Percentiles rank a stretch among this genome's conserved stretches.
phyloP scores from a whole-genome alignment of 148 eudicot species.

The Camellia granthamiana region DNA sequence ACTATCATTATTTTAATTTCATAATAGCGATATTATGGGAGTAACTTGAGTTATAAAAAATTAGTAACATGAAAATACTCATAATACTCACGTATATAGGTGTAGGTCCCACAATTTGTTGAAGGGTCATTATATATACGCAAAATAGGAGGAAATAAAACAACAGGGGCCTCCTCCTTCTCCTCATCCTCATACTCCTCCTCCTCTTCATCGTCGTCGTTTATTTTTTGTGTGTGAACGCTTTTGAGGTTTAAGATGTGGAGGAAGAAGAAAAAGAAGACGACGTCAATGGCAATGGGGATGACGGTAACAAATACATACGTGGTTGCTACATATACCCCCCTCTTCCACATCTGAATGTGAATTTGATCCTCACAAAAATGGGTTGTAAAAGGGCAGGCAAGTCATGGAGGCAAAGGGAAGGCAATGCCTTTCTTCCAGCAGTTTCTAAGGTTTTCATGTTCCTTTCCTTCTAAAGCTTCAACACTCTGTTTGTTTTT shows the following conservation, averaged over 20 bases:
- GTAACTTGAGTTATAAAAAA: not conserved
- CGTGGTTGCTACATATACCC: not conserved
- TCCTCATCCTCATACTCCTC: too few relatives aligned
- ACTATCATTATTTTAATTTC: not conserved
- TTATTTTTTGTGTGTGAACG: not conserved
- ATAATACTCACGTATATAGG: too few relatives aligned
- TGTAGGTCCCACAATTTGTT: not conserved
- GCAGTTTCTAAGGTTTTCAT: constrained; percentile 11
- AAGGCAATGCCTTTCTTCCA: constrained; percentile 91
- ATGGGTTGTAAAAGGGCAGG: constrained; percentile 20
- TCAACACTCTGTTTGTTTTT: not conserved
- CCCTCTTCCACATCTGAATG: not conserved
- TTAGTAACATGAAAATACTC: too few relatives aligned
- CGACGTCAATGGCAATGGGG: not conserved
- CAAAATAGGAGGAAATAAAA: not conserved
- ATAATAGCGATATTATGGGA: not conserved
- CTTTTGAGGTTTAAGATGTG: constrained; percentile 16
- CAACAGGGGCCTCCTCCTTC: not conserved
- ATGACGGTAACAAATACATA: too few relatives aligned
- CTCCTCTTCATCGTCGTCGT: not conserved
- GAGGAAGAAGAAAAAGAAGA: constrained; percentile 24
- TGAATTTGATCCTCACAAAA: not conserved
- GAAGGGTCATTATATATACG: constrained; percentile 10
- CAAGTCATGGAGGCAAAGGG: constrained; percentile 94
- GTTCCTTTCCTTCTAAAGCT: not conserved